Evolutionary conservation across 23 red algal species (phyloP).

Genomic region (Gracilaria caudata): DNA sequence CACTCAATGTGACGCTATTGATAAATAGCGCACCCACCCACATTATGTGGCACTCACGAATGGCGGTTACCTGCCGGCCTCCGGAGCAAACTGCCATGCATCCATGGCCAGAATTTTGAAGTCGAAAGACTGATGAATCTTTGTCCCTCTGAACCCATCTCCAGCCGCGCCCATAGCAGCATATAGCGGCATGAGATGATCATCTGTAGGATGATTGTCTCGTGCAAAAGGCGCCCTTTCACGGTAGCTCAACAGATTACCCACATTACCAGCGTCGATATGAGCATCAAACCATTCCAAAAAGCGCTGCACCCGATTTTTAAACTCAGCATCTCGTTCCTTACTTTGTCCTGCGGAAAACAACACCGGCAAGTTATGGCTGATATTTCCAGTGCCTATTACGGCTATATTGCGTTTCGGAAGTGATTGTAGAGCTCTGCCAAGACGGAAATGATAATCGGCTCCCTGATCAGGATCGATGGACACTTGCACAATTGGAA

Average conservation of each 20-base stretch:
- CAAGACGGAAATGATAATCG: not conserved
- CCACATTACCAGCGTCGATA: not conserved
- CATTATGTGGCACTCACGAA: no score
- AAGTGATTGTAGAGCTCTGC: slow-evolving; percentile 6
- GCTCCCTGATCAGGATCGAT: slow-evolving; percentile 16
- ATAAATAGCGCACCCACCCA: no score
- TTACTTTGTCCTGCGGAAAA: not conserved
- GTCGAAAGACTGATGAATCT: slow-evolving; percentile 12
- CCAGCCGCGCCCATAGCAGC: slow-evolving; percentile 9
- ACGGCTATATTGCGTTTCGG: not conserved
- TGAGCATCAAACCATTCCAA: slow-evolving; percentile 7
- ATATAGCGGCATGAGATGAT: slow-evolving; percentile 11
- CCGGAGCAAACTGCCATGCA: slow-evolving; percentile 1
- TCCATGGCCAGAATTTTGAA: not conserved
- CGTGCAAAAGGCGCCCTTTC: not conserved
- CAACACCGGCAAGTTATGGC: not conserved
- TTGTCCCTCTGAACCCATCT: not conserved
- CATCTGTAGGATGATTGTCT: slow-evolving; percentile 11
- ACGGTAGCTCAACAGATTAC: not conserved
- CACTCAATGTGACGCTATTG: no score
- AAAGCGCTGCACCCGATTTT: not conserved
- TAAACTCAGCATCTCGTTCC: slow-evolving; percentile 13
- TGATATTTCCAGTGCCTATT: slow-evolving; percentile 15
- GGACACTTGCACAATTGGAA: slow-evolving; percentile 36
- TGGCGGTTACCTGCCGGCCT: not conserved